Base-by-base conservation (phyloP, 2,329 filamentous ascomycete species). In the Lecanoromycetidae sp. region DNA sequence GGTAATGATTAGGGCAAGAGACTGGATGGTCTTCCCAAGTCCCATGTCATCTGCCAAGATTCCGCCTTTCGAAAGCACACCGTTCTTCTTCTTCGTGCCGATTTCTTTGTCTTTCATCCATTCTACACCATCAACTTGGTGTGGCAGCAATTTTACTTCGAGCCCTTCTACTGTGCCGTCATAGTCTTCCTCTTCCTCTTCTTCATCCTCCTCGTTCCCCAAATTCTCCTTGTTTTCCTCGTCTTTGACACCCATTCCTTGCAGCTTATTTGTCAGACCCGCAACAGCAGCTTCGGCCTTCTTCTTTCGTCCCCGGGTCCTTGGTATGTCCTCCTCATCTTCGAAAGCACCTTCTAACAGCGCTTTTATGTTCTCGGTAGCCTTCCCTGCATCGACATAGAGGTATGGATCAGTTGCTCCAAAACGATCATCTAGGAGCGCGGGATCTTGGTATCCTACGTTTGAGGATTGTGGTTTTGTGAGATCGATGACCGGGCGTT, bases 81-180 rank as follows among this genome's bases (percentile, higher is more conserved):
- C 77, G 50, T 84, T 85, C 56, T 82, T 83, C 67, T 91, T 94
- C 51, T 84, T 79, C 15, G 80, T 79, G 2, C 90, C 88, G 9
- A 87, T 80, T 66, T 98, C 91, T 58, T 93, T 87, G 50, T 88
- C 84, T 47, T 77, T 82, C 87, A 98, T 94, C 90, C 91, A 98
- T 48, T 82, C 78, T 1, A 96, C 82, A 57, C 91, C 91, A 47
- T 94, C 86, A 12, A 95, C 79, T 64, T 98, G 91, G 66, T 98
- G 91, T 4, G 88, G 90, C 0, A 98, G 73, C 2, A 98, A 73
- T 58, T 84, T 88, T 51, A 96, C 86, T 47, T 82, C 84, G 51
- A 98, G 74, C 1, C 90, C 91, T 45, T 87, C 81, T 0, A 95
- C 71, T 52, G 68, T 76, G 42, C 74, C 80, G 59, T 81, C 80